Evolutionary conservation across 768 basidiomycete genomes (phyloP).

Genomic region (Collybia mongolica): DNA sequence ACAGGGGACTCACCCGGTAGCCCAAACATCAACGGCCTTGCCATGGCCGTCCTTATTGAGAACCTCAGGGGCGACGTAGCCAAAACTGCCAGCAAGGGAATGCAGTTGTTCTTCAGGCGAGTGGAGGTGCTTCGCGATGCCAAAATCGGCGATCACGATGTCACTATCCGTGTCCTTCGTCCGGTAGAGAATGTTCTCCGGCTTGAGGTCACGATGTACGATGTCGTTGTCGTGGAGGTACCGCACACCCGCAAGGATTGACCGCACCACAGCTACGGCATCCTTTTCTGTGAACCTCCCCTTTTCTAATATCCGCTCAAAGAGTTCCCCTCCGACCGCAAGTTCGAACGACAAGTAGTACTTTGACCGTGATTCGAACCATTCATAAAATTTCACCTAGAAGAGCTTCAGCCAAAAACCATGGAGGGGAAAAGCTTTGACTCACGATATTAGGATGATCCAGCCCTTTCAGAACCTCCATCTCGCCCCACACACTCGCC

Average conservation of each 20-base stretch:
- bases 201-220: conserved; percentile 96
- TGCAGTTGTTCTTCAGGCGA: conserved; percentile 68
- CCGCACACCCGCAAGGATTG: conserved; percentile 78
- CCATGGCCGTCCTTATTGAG: conserved; percentile 81
- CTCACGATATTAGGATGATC: conserved; percentile 88
- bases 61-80: conserved; percentile 92
- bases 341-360: conserved; percentile 97
- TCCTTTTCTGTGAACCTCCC: conserved; percentile 96
- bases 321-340: conserved; percentile 92
- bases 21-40: conserved; percentile 93
- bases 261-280: conserved; percentile 74
- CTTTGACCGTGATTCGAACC: conserved; percentile 92
- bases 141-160: conserved; percentile 95
- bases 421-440: not conserved
- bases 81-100: conserved; percentile 77
- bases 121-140: conserved; percentile 88
- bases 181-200: conserved; percentile 94
- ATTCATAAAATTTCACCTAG: conserved; percentile 94
- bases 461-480: conserved; percentile 87
- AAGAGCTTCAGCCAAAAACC: not conserved
- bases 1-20: conserved; percentile 66
- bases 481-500: conserved; percentile 86
- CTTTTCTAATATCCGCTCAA: conserved; percentile 74
- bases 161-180: conserved; percentile 75
- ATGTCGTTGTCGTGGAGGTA: conserved; percentile 93